phyloP scores from a whole-genome alignment of 306 rosid genomes.

The Quillaja saponaria region DNA sequence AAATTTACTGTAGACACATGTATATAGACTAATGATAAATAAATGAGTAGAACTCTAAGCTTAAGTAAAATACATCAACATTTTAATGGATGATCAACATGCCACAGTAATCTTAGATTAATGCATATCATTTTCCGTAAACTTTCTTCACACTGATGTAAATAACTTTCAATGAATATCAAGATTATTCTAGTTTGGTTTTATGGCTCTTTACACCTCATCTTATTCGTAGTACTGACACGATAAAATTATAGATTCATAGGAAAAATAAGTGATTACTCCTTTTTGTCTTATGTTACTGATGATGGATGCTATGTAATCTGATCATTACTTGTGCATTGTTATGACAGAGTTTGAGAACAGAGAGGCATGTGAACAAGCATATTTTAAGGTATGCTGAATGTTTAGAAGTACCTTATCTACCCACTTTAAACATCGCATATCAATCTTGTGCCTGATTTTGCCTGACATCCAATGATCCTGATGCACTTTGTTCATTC shows the following conservation, averaged over 20 bases:
- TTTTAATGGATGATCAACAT: too few species aligned
- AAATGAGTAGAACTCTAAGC: too few species aligned
- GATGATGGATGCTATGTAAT: constrained; percentile 18
- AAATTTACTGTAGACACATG: too few species aligned
- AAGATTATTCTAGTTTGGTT: too few species aligned
- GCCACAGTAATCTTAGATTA: too few species aligned
- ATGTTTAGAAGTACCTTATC: constrained; percentile 16
- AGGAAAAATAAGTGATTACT: constrained; percentile 18
- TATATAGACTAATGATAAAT: too few species aligned
- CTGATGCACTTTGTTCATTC: constrained; percentile 13
- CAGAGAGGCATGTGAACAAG: constrained; percentile 72
- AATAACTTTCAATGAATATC: too few species aligned
- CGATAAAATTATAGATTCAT: not conserved
- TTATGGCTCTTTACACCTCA: too few species aligned
- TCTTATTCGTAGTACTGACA: too few species aligned
- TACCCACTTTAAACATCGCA: not conserved
- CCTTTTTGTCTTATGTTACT: constrained; percentile 7
- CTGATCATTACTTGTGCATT: constrained; percentile 29
- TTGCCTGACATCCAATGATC: constrained; percentile 4
- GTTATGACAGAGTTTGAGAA: constrained; percentile 74
- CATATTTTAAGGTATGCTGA: constrained; percentile 83
- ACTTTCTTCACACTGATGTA: too few species aligned
- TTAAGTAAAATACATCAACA: too few species aligned
- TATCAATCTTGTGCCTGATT: not conserved
- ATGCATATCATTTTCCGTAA: too few species aligned